A percentile compares a stretch with the other conserved stretches of the same genome.
These are phyloP conservation scores for Nemania sp. DNA, from an alignment of 2,329 filamentous ascomycete species.

Conservation along the genomic window DNA sequence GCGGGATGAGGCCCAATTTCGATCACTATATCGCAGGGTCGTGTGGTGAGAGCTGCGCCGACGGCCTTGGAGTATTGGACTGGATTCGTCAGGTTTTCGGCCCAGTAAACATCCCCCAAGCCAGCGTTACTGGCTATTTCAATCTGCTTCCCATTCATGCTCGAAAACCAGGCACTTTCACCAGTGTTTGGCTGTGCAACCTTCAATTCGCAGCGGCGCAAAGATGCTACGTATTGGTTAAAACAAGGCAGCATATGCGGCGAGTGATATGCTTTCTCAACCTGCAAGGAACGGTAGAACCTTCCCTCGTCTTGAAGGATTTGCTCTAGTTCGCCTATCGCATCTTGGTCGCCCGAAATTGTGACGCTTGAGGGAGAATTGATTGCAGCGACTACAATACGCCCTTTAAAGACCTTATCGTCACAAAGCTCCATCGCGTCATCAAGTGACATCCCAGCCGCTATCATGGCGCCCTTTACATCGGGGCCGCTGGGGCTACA, in stretches of 20 bases:
- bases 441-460: conserved; percentile 51
- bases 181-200: neutral
- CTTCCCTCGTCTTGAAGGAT: conserved; percentile 28
- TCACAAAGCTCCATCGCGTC: conserved; percentile 37
- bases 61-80: conserved; percentile 59
- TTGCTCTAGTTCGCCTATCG: conserved; percentile 11
- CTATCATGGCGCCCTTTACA: conserved; percentile 58
- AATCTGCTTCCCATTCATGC: neutral
- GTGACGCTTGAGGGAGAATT: conserved; percentile 47
- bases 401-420: conserved; percentile 18
- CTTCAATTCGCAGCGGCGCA: too few species aligned
- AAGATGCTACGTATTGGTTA: conserved; percentile 15
- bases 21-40: conserved; percentile 52
- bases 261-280: conserved; percentile 39
- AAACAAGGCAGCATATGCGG: conserved; percentile 33
- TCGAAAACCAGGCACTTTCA: neutral
- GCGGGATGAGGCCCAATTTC: conserved; percentile 61
- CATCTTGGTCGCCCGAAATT: conserved; percentile 38
- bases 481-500: neutral
- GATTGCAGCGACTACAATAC: conserved; percentile 36
- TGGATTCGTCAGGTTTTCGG: conserved; percentile 58
- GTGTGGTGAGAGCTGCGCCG: neutral
- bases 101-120: conserved; percentile 57
- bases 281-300: conserved; percentile 13
- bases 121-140: neutral